Base-by-base conservation (phyloP, 208 protist genomes). In the Leishmania mexicana region DNA sequence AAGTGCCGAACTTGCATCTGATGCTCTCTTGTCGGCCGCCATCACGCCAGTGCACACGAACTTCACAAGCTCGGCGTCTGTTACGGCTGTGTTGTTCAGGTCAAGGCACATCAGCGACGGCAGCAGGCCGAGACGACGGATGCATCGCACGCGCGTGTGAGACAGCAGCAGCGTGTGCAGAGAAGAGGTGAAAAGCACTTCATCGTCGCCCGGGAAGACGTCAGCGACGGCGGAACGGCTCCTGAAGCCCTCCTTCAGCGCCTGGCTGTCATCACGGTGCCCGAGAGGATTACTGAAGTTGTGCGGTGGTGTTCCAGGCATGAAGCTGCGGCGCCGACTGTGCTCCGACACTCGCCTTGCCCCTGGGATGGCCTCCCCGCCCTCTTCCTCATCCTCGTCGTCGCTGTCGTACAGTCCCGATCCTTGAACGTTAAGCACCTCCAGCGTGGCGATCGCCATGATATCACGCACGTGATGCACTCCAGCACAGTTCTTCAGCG, bases 161-260 rank as follows among this genome's bases (percentile, higher is more conserved):
- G 79, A 82, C 15, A 82, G 79, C 24, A 82, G 58, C 17, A 82
- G 79, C n/a, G 79, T 82, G 51, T 77, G 71, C 51, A 76, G 79
- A 42, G 47, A 28, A 35, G 79, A 76, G 45, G 57, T 72, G 58
- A 58, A 62, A 4, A 82, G 79, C 3, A 60, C 49, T 6, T 64
- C 79, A 49, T 77, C 79, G 19, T 49, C 45, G 11, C 3, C n/a
- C 1, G 68, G 79, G 40, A 77, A 77, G 2, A 82, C 71, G 45
- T 72, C 67, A 7, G 5, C 21, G 40, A 49, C 70, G 17, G n/a
- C 5, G 53, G 13, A n/a, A 47, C 57, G n/a, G 72, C n/a, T 21
- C 24, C 31, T 67, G n/a, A 8, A 24, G 31, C 15, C 7, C 47
- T 58, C 19, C 10, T 45, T 21, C 5, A 13, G 6, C 8, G 28